Conservation (phyloP, 2,329 filamentous ascomycete genomes). For the Dendryphion nanum region DNA sequence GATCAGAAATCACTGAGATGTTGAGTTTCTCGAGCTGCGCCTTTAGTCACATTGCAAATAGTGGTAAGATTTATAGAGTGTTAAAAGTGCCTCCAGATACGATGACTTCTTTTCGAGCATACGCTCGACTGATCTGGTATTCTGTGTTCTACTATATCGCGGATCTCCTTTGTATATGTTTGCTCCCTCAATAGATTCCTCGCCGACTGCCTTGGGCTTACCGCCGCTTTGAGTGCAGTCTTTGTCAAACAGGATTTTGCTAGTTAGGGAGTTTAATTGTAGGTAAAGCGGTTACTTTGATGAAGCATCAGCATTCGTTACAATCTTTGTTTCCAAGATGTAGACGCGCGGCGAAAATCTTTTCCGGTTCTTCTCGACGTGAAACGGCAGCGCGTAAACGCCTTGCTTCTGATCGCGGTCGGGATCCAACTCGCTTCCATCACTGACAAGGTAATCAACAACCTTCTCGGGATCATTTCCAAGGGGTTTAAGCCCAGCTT, state of each 20-base stretch:
- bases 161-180: slow-evolving; percentile 45
- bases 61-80: slow-evolving; percentile 61
- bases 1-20: slow-evolving; percentile 54
- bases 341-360: slow-evolving; percentile 16
- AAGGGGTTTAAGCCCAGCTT: slow-evolving; percentile 13
- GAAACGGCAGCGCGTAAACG: slow-evolving; percentile 38
- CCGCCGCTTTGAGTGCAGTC: background rate
- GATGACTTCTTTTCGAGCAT: slow-evolving; percentile 21
- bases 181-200: slow-evolving; percentile 43
- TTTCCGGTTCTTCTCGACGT: slow-evolving; percentile 14
- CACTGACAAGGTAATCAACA: slow-evolving; percentile 14
- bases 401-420: slow-evolving; percentile 28
- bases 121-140: slow-evolving; percentile 8
- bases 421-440: slow-evolving; percentile 13
- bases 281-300: slow-evolving; percentile 14
- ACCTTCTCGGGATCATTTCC: slow-evolving; percentile 14
- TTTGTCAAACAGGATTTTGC: slow-evolving; percentile 39
- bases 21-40: slow-evolving; percentile 51
- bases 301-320: slow-evolving; percentile 8
- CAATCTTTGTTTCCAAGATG: slow-evolving; percentile 9
- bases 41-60: slow-evolving; percentile 59
- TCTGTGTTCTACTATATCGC: slow-evolving; percentile 22
- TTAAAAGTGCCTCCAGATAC: slow-evolving; percentile 53
- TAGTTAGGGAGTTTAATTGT: slow-evolving; percentile 40
- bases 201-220: slow-evolving; percentile 39